Evolutionary conservation across 176 grass and related monocot species (phyloP), one percentile per base, ranked within the genome.

Genomic region (Bonia amplexicaulis): DNA sequence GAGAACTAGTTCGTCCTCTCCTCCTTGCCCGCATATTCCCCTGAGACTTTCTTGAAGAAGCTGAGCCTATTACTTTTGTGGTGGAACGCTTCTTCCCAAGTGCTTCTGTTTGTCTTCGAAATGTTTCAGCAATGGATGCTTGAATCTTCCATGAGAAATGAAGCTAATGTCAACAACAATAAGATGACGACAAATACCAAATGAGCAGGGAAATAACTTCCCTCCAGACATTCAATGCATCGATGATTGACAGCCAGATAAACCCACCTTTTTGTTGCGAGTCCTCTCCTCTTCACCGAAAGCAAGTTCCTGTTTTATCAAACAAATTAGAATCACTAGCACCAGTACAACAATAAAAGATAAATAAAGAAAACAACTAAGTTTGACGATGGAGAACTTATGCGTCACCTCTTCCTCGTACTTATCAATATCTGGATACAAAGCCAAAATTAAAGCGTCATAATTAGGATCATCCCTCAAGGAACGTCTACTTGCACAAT

Each of bases 361-460:
- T 64, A 83, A 77, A 12, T 68, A 82, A 64, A 85, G 25, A 61
- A 68, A 70, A 41, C 40, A 76, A 70, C 25, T 77, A 70, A 71
- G 49, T 73, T 20, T 39, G 5, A 37, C 19, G 39, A 78, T 76
- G 66, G 22, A 86, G 75, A 88, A 69, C 52, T 63, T 74, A 77
- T 86, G 39, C 19, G 66, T 88, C 88, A 93, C 94, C 94, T 97
- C 92, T 90, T 94, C 85, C 80, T 97, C 94, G 25, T 92, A 97
- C 79, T 97, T 97, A 76, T 97, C 91, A 92, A 97, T 92, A 78
- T 97, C 85, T 58, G 94, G 91, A 92, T 97, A 97, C 31, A 97
- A 74, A 73, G 94, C 92, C 65, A 93, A 65, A 90, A 97, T 97
- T 47, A 97, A 90, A 78, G 94, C 87, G 12, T 97, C 94, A 48